Conservation (phyloP, 768 basidiomycete genomes). For the Flagelloscypha sp. region DNA sequence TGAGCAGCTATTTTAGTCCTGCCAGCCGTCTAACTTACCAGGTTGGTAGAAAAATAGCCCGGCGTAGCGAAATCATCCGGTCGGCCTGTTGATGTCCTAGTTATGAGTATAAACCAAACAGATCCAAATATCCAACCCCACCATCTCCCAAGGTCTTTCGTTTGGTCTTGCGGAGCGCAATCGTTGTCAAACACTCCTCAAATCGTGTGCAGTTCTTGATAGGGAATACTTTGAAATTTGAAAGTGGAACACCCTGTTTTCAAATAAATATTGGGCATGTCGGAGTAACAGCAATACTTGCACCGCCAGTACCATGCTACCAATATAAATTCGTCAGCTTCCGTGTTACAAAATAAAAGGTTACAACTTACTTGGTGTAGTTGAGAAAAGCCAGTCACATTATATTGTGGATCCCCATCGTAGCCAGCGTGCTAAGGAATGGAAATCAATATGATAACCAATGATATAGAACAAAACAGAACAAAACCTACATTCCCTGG, state of each 20-base stretch:
- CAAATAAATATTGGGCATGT: too few relatives aligned
- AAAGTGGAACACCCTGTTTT: slow-evolving; percentile 40
- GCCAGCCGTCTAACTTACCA: slow-evolving; percentile 34
- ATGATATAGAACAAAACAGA: not conserved
- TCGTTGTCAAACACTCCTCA: slow-evolving; percentile 42
- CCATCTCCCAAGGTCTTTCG: slow-evolving; percentile 45
- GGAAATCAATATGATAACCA: slow-evolving; percentile 37
- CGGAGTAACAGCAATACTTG: slow-evolving; percentile 25
- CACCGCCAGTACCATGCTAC: slow-evolving; percentile 47
- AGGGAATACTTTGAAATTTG: slow-evolving; percentile 56
- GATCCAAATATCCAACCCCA: slow-evolving; percentile 13
- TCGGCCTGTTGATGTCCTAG: not conserved
- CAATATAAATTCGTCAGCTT: not conserved
- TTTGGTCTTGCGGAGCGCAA: slow-evolving; percentile 35
- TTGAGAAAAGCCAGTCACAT: slow-evolving; percentile 52
- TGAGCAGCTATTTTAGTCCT: too few relatives aligned
- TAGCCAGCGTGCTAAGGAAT: slow-evolving; percentile 31
- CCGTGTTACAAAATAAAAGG: too few relatives aligned
- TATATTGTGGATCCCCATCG: slow-evolving; percentile 24
- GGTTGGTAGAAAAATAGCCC: slow-evolving; percentile 57
- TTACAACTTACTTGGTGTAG: slow-evolving; percentile 35
- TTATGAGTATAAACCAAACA: too few relatives aligned
- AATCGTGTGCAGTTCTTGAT: slow-evolving; percentile 43
- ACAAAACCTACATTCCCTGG: slow-evolving; percentile 41
- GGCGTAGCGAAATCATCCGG: slow-evolving; percentile 59